phyloP scores from a whole-genome alignment of 345 rosid genomes.

The Populus ilicifolia region DNA sequence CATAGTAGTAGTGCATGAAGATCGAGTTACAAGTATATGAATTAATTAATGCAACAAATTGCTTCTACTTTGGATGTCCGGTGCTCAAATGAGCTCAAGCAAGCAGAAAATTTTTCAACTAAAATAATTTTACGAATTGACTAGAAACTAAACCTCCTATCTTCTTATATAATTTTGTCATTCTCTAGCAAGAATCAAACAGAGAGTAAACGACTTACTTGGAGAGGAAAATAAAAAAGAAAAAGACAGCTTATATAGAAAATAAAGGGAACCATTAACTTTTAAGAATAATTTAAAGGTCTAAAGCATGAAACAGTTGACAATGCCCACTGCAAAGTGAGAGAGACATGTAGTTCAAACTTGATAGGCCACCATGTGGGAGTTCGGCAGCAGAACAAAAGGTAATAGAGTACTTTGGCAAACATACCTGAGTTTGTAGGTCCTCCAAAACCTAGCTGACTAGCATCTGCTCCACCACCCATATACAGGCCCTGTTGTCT shows the following conservation, averaged over 20 bases:
- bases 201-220: background rate
- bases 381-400: too few species aligned
- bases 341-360: too few species aligned
- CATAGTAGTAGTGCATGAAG: background rate
- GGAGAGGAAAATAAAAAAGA: background rate
- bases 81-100: background rate
- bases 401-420: constrained; percentile 9
- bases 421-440: constrained; percentile 60
- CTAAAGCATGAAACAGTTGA: too few species aligned
- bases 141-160: background rate
- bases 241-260: too few species aligned
- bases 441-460: constrained; percentile 48
- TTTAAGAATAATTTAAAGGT: too few species aligned
- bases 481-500: constrained; percentile 76
- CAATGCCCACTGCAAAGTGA: too few species aligned
- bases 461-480: constrained; percentile 51
- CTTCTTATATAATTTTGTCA: background rate
- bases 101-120: background rate
- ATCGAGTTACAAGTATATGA: background rate
- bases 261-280: too few species aligned
- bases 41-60: background rate
- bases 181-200: background rate
- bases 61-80: background rate
- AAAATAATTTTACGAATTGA: background rate
- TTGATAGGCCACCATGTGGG: too few species aligned